Evolutionary conservation across 495 filamentous ascomycete species (phyloP), one percentile per base, ranked within the genome.

Genomic region (Penicillium turbatum): DNA sequence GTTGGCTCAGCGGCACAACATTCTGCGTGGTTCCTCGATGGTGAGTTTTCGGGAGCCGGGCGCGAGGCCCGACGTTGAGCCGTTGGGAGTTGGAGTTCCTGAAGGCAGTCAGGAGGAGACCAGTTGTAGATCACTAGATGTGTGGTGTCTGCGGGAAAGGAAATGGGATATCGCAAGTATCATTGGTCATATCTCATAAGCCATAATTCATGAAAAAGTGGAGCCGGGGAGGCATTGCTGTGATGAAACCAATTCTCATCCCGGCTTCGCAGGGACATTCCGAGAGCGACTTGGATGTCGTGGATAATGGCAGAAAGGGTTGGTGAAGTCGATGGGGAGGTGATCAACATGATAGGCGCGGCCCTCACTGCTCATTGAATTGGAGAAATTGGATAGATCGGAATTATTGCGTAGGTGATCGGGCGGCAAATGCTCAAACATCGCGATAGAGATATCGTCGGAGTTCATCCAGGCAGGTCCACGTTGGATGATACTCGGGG

Each of bases 361-460:
- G 1, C 64, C 69, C 21, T 74, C 71, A 26, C 65, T 63, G 51
- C 67, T 72, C 63, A 66, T 67, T 0, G 67, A 63, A 16, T 65
- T 57, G 15, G 66, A 68, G 0, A 66, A 63, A 16, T 65, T 57
- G 15, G 66, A 67, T 16, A 60, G 38, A 12, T 72, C 65, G 24
- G 65, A 70, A 39, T 57, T 56, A 4, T 54, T 62, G 30, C 59
- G 63, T 11, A 43, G 47, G 15, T 65, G 59, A 0, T 40, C 41
- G 0, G 54, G 36, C 0, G 57, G 55, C 1, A 61, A 61, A 46
- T 76, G 72, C 47, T 76, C 72, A 53, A 76, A 76, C 66, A 76
- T 72, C 51, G 73, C 74, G 46, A 75, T 73, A 7, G 68, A 74
- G 51, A 77, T 56, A 43, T 68, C 72, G 21, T 73, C 72, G 5